These are phyloP conservation scores for Fusarium sp. DNA, from an alignment of 2,329 filamentous ascomycete genomes.

Conservation along the genomic window DNA sequence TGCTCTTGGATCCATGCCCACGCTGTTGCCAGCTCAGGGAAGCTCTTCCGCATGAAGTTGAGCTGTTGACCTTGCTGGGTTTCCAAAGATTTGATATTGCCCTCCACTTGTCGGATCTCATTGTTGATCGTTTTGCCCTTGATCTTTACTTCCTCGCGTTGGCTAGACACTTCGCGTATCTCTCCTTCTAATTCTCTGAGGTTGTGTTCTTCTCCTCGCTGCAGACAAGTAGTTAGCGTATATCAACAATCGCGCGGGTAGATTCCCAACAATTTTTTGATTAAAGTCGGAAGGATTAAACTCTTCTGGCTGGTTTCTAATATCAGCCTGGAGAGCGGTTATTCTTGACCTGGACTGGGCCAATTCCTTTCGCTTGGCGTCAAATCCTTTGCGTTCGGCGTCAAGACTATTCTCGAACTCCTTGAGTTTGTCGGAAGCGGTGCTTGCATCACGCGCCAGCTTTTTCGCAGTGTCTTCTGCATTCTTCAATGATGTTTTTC, in stretches of 20 bases:
- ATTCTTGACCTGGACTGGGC: slow-evolving; percentile 65
- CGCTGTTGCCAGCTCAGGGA: slow-evolving; percentile 71
- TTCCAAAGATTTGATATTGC: slow-evolving; percentile 68
- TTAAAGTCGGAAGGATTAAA: slow-evolving; percentile 79
- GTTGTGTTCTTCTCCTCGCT: slow-evolving; percentile 70
- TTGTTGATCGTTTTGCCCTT: slow-evolving; percentile 53
- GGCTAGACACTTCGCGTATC: slow-evolving; percentile 48
- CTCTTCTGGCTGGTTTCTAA: slow-evolving; percentile 68
- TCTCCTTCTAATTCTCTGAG: slow-evolving; percentile 61
- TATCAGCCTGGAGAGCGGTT: slow-evolving; percentile 67
- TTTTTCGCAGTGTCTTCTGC: slow-evolving; percentile 63
- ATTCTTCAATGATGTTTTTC: slow-evolving; percentile 62
- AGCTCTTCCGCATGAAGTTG: slow-evolving; percentile 67
- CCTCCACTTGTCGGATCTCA: slow-evolving; percentile 51
- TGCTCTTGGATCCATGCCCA: slow-evolving; percentile 87
- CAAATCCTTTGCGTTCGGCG: slow-evolving; percentile 60
- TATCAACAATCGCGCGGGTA: background rate
- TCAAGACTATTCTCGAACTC: slow-evolving; percentile 56
- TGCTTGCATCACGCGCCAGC: slow-evolving; percentile 51
- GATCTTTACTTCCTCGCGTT: slow-evolving; percentile 54
- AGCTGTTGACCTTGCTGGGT: slow-evolving; percentile 80
- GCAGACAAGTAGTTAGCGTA: slow-evolving; percentile 38
- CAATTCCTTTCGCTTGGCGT: slow-evolving; percentile 61
- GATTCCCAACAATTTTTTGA: slow-evolving; percentile 70
- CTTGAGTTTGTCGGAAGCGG: slow-evolving; percentile 52